Evolutionary conservation across 768 basidiomycete genomes (phyloP).

Genomic region (Mycena amicta): DNA sequence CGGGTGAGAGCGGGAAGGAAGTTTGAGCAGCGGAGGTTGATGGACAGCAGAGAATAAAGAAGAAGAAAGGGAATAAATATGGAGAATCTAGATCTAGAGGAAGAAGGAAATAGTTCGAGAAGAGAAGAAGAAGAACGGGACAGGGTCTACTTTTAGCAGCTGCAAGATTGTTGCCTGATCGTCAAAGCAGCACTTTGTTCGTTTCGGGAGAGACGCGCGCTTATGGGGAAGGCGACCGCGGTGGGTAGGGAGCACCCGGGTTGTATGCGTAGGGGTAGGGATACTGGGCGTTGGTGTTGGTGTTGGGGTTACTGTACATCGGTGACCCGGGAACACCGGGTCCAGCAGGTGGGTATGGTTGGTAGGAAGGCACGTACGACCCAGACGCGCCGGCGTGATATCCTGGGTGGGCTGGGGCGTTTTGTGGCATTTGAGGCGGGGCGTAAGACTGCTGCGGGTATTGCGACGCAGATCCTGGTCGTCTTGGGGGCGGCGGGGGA

Average conservation of each 20-base stretch:
- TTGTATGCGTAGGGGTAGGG: neutral
- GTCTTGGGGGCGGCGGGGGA: neutral
- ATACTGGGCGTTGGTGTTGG: neutral
- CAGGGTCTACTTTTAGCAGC: neutral
- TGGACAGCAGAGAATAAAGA: neutral
- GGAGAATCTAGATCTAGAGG: neutral
- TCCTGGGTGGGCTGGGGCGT: neutral
- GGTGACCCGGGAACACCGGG: too few species aligned
- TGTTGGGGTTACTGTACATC: neutral
- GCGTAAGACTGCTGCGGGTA: neutral
- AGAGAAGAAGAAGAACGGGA: neutral
- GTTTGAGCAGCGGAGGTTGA: neutral
- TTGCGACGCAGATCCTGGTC: neutral
- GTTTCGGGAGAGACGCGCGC: neutral
- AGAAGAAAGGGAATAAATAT: neutral
- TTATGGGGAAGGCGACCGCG: neutral
- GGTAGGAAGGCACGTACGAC: too few species aligned
- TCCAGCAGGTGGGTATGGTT: neutral
- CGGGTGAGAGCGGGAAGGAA: too few species aligned
- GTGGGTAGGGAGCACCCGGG: neutral
- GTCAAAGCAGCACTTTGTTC: neutral
- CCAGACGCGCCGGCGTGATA: too few species aligned
- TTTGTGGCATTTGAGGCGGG: neutral
- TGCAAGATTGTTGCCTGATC: neutral
- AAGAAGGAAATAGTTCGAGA: neutral